Evolutionary conservation across 345 rosid species (phyloP).

Genomic region (Euphorbia peplus): DNA sequence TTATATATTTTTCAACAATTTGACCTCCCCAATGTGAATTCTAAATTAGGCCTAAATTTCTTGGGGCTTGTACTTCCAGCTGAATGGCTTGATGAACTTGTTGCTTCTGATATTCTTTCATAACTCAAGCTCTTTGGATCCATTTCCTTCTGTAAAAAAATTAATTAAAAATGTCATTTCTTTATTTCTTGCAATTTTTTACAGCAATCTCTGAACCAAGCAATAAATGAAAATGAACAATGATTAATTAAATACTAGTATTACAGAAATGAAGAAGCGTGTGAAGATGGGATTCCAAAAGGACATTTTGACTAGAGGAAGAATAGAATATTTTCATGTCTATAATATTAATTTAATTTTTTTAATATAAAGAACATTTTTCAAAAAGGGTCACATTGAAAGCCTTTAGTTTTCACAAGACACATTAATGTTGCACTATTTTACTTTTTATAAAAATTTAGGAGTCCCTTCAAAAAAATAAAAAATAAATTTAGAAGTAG

Average conservation of each 20-base stretch:
- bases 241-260: too few relatives aligned
- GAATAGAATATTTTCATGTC: constrained; percentile 34
- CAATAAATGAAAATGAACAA: background rate
- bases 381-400: constrained; percentile 23
- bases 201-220: background rate
- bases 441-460: too few relatives aligned
- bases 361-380: background rate
- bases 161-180: background rate
- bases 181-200: background rate
- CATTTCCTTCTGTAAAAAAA: constrained; percentile 50
- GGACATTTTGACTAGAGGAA: constrained; percentile 46
- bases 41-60: constrained; percentile 91
- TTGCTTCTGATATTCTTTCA: constrained; percentile 75
- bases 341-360: too few relatives aligned
- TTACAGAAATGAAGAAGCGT: constrained; percentile 12
- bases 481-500: too few relatives aligned
- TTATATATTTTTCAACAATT: constrained; percentile 36
- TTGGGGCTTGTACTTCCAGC: constrained; percentile 71
- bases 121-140: constrained; percentile 67
- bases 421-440: background rate
- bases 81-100: constrained; percentile 59
- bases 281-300: constrained; percentile 29
- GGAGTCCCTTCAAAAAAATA: too few relatives aligned
- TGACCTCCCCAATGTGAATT: constrained; percentile 90
- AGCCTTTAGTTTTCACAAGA: constrained; percentile 26